These are phyloP conservation scores for Colletotrichum eleusines DNA, from an alignment of 2,329 filamentous ascomycete genomes.

Conservation along the genomic window DNA sequence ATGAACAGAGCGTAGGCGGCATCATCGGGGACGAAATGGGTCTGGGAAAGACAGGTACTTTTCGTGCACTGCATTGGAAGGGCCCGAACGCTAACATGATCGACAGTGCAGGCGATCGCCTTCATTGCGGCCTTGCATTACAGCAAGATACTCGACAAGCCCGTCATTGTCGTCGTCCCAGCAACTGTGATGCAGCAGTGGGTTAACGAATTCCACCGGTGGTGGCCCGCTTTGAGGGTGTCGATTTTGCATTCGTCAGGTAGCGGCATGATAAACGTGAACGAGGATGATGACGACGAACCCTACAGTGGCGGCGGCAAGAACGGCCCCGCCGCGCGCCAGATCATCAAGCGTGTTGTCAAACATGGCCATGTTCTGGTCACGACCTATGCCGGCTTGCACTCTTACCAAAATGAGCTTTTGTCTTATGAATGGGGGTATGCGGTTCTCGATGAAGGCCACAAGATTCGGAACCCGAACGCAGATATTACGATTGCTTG, in stretches of 20 bases:
- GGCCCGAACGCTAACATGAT: conserved; percentile 23
- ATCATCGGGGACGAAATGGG: conserved; percentile 99
- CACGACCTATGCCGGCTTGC: conserved; percentile 95
- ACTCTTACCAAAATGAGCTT: conserved; percentile 87
- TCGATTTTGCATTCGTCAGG: conserved; percentile 96
- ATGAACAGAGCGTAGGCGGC: conserved; percentile 89
- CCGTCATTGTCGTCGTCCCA: conserved; percentile 91
- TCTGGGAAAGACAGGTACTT: conserved; percentile 82
- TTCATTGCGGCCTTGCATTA: conserved; percentile 94
- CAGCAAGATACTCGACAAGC: conserved; percentile 85
- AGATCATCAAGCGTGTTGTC: conserved; percentile 85
- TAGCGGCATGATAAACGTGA: conserved; percentile 94
- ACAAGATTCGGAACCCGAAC: conserved; percentile 98
- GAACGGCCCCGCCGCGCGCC: conserved; percentile 74
- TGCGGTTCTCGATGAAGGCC: conserved; percentile 94
- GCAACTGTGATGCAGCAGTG: conserved; percentile 96
- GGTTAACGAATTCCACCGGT: conserved; percentile 98
- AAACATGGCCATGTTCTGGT: conserved; percentile 91
- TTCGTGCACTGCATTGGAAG: not conserved
- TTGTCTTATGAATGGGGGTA: conserved; percentile 91
- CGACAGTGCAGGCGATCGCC: conserved; percentile 69
- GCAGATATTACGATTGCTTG: conserved; percentile 94
- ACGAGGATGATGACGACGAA: conserved; percentile 66
- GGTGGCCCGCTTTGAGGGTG: conserved; percentile 99
- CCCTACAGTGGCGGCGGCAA: conserved; percentile 50